Conservation (phyloP, 352 stramenopile genomes). For the Globisporangium heterothallicum region DNA sequence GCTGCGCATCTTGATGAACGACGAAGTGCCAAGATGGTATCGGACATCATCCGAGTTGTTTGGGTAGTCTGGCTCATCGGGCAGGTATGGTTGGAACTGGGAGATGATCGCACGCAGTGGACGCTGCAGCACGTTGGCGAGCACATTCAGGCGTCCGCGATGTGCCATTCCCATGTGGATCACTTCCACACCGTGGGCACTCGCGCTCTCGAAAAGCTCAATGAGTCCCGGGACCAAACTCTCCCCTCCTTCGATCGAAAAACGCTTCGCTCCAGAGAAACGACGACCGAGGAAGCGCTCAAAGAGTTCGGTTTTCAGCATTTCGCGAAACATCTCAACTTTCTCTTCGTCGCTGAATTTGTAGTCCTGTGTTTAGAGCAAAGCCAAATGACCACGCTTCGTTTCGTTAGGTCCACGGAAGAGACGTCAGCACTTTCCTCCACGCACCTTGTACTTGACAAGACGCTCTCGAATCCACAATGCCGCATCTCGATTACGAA, state of each 20-base stretch:
- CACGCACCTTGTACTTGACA: conserved; percentile 48
- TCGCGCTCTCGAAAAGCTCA: conserved; percentile 93
- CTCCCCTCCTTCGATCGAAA: conserved; percentile 98
- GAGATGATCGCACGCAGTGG: conserved; percentile 93
- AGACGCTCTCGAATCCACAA: conserved; percentile 75
- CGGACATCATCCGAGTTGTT: conserved; percentile 89
- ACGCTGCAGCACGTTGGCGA: conserved; percentile 98
- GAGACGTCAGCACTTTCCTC: too few relatives aligned
- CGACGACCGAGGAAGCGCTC: conserved; percentile 97
- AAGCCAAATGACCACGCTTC: too few relatives aligned
- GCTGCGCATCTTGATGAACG: conserved; percentile 58
- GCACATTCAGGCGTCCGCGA: conserved; percentile 95
- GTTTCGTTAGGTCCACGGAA: too few relatives aligned
- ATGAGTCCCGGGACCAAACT: conserved; percentile 94
- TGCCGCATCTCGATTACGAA: conserved; percentile 89
- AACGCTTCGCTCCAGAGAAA: conserved; percentile 94
- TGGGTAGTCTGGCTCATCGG: conserved; percentile 77
- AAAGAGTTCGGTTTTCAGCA: conserved; percentile 96
- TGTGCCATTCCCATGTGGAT: conserved; percentile 99
- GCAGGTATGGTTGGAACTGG: conserved; percentile 82
- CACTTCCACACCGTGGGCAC: conserved; percentile 93
- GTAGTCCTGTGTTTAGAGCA: conserved; percentile 23
- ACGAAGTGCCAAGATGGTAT: conserved; percentile 85
- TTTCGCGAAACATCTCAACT: conserved; percentile 91
- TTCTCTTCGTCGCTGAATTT: conserved; percentile 83